These are phyloP conservation scores for Paralagenidium karlingii DNA, from an alignment of 352 stramenopile species.

Conservation along the genomic window DNA sequence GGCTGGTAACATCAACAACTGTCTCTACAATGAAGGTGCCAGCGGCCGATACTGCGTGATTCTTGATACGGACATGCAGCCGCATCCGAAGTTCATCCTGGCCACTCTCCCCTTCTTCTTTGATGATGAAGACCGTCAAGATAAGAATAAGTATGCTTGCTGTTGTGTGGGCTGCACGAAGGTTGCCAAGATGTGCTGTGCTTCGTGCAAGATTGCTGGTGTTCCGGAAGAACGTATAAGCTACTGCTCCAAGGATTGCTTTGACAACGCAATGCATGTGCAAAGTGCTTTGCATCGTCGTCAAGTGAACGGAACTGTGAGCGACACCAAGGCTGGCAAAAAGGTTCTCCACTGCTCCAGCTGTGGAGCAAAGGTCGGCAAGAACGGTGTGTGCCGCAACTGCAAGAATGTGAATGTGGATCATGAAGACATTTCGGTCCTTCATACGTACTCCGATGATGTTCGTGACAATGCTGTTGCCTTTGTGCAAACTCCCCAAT, in stretches of 20 bases:
- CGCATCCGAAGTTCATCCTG: constrained; percentile 72
- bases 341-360: constrained; percentile 64
- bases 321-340: constrained; percentile 53
- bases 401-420: constrained; percentile 52
- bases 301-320: constrained; percentile 71
- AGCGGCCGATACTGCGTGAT: constrained; percentile 69
- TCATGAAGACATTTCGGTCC: constrained; percentile 26
- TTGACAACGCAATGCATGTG: constrained; percentile 73
- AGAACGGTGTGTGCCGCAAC: constrained; percentile 60
- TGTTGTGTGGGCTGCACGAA: constrained; percentile 63
- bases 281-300: constrained; percentile 64
- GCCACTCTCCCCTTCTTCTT: constrained; percentile 81
- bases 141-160: constrained; percentile 73
- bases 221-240: constrained; percentile 76
- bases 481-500: constrained; percentile 75
- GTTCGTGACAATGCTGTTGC: constrained; percentile 65
- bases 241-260: constrained; percentile 82
- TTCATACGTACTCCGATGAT: constrained; percentile 74
- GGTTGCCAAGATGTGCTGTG: constrained; percentile 74
- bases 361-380: constrained; percentile 59
- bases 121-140: constrained; percentile 63
- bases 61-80: constrained; percentile 80
- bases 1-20: constrained; percentile 86
- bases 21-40: constrained; percentile 76
- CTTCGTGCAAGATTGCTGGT: constrained; percentile 72